phyloP scores from a whole-genome alignment of 2,329 filamentous ascomycete genomes.

The Bipolaris oryzae region DNA sequence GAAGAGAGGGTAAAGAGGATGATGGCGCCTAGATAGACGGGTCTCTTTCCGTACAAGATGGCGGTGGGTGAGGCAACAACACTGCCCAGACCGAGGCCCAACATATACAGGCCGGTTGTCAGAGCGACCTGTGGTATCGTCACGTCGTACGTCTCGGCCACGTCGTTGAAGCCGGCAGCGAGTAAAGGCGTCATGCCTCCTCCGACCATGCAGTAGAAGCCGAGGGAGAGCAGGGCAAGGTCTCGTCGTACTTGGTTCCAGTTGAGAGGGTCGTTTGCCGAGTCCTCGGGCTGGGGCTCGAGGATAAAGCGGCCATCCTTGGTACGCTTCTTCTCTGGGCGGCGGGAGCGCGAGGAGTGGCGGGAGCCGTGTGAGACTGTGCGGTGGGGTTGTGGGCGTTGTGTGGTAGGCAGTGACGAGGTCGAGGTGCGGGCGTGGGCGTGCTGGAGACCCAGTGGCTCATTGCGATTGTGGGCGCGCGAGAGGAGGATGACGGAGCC shows the following conservation, averaged over 20 bases:
- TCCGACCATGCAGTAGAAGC: conserved; percentile 91
- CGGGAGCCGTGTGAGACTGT: conserved; percentile 28
- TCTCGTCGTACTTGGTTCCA: conserved; percentile 87
- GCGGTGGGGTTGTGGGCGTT: conserved; percentile 26
- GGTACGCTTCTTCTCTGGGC: conserved; percentile 71
- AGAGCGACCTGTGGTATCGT: conserved; percentile 75
- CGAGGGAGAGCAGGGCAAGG: conserved; percentile 77
- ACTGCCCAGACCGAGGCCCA: conserved; percentile 85
- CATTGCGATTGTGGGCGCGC: conserved; percentile 62
- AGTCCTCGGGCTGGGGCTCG: conserved; percentile 90
- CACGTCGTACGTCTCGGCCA: conserved; percentile 71
- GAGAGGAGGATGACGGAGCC: conserved; percentile 67
- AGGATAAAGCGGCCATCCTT: conserved; percentile 82
- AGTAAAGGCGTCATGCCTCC: conserved; percentile 91
- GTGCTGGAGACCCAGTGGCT: conserved; percentile 65
- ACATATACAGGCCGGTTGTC: conserved; percentile 92
- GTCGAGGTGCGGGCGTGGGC: conserved; percentile 65
- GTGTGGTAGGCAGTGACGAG: conserved; percentile 56
- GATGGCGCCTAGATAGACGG: conserved; percentile 81
- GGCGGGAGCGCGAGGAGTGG: conserved; percentile 28
- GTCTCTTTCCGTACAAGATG: conserved; percentile 87
- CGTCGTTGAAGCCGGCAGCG: conserved; percentile 85
- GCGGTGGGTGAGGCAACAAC: conserved; percentile 88
- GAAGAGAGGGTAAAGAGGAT: conserved; percentile 77
- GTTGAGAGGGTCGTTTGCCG: conserved; percentile 87